Conservation (phyloP, 495 filamentous ascomycete genomes). For the Daldinia concentrica region DNA sequence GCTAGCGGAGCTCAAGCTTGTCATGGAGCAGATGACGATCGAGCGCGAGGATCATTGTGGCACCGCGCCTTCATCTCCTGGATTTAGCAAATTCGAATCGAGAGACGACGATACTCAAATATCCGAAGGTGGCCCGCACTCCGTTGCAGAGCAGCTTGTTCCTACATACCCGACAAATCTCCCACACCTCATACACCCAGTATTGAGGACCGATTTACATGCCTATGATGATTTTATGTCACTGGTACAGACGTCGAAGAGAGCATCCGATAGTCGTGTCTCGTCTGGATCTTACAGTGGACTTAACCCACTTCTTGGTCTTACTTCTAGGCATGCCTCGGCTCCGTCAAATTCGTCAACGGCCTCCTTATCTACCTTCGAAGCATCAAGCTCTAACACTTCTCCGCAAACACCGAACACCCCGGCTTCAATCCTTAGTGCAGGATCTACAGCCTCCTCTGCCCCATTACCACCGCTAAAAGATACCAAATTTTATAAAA, state of each 20-base stretch:
- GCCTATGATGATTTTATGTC: conserved; percentile 87
- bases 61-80: conserved; percentile 72
- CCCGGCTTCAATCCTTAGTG: conserved; percentile 57
- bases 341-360: conserved; percentile 54
- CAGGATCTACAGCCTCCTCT: conserved; percentile 46
- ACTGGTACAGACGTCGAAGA: conserved; percentile 73
- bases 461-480: conserved; percentile 65
- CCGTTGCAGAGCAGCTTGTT: conserved; percentile 65
- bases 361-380: conserved; percentile 53
- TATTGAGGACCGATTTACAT: conserved; percentile 81
- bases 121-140: conserved; percentile 53
- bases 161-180: conserved; percentile 89
- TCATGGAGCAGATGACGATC: conserved; percentile 87
- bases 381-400: conserved; percentile 48
- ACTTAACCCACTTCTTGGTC: conserved; percentile 62
- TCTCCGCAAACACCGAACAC: conserved; percentile 63
- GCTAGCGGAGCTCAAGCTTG: conserved; percentile 85
- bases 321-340: conserved; percentile 53
- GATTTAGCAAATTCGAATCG: conserved; percentile 59
- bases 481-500: conserved; percentile 93
- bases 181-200: conserved; percentile 79
- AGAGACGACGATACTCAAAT: conserved; percentile 47
- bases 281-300: conserved; percentile 75
- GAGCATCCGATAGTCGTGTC: conserved; percentile 63
- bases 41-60: conserved; percentile 77